Conservation (phyloP, 768 basidiomycete genomes). For the Pisolithus marmoratus region DNA sequence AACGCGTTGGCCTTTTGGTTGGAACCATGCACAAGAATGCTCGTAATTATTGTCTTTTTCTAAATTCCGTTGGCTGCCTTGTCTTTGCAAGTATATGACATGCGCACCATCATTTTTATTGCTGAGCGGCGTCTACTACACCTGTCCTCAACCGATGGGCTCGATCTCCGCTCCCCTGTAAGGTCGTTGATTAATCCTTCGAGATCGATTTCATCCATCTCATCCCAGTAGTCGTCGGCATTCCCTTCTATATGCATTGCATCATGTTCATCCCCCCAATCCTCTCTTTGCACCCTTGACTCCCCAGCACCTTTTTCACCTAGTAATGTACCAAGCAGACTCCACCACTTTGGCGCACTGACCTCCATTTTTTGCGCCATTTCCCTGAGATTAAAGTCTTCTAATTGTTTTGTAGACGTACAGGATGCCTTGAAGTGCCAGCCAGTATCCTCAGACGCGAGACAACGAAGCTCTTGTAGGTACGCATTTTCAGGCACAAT, state of each 20-base stretch:
- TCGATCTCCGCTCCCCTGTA: background rate
- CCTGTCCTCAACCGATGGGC: background rate
- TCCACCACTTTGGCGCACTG: no score
- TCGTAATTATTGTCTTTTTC: constrained; percentile 10
- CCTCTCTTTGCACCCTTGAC: no score
- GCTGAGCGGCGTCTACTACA: background rate
- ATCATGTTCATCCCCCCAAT: background rate
- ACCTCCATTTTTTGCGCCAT: no score
- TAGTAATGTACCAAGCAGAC: no score
- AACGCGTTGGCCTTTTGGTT: constrained; percentile 15
- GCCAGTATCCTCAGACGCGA: no score
- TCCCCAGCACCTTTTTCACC: no score
- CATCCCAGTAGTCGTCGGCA: constrained; percentile 3
- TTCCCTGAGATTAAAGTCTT: no score
- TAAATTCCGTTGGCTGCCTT: background rate
- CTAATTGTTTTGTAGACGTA: no score
- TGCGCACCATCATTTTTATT: background rate
- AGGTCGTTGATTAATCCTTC: background rate
- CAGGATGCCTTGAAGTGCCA: no score
- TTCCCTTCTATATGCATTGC: background rate
- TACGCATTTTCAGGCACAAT: no score
- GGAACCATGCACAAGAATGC: constrained; percentile 24
- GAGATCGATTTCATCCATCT: constrained; percentile 2
- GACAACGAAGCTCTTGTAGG: no score
- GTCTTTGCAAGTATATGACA: no score